Evolutionary conservation across 495 filamentous ascomycete genomes (phyloP).

Genomic region (Lophium mytilinum): DNA sequence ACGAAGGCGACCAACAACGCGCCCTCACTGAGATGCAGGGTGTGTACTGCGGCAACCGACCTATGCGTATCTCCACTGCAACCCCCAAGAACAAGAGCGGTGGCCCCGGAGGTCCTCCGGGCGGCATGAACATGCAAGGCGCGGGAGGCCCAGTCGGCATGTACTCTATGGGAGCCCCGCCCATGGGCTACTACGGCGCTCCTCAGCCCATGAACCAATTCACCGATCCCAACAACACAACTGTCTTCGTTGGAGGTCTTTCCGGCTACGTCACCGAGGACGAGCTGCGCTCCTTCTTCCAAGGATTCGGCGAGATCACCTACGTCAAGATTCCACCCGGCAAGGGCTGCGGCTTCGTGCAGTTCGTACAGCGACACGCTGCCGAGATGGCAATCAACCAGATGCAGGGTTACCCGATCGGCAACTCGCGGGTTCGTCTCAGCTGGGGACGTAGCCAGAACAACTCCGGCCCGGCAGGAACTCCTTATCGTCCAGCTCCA

Average conservation of each 20-base stretch:
- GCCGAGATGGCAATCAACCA: constrained; percentile 99
- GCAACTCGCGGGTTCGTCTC: constrained; percentile 94
- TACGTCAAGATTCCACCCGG: constrained; percentile 99
- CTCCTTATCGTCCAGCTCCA: constrained; percentile 91
- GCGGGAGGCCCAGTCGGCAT: constrained; percentile 38
- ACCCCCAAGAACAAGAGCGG: constrained; percentile 89
- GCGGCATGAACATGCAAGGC: constrained; percentile 44
- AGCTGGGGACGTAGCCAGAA: constrained; percentile 98
- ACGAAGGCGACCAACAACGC: constrained; percentile 89
- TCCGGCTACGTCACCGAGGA: constrained; percentile 99
- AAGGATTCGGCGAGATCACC: constrained; percentile 98
- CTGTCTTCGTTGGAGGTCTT: constrained; percentile 94
- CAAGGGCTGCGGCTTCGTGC: constrained; percentile 98
- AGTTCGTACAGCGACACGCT: constrained; percentile 98
- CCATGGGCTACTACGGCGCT: constrained; percentile 69
- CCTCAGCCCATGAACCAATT: constrained; percentile 99
- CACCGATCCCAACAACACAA: constrained; percentile 99
- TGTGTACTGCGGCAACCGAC: constrained; percentile 97
- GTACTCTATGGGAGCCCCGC: constrained; percentile 67
- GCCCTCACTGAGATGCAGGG: constrained; percentile 97
- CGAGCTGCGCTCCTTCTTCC: constrained; percentile 98
- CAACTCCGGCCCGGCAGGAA: constrained; percentile 95
- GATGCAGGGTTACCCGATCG: constrained; percentile 99
- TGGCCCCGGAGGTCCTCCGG: constrained; percentile 46
- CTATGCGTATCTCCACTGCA: constrained; percentile 97